phyloP scores from a whole-genome alignment of 1,284 basidiomycete genomes.

The Clitocybe nebularis region DNA sequence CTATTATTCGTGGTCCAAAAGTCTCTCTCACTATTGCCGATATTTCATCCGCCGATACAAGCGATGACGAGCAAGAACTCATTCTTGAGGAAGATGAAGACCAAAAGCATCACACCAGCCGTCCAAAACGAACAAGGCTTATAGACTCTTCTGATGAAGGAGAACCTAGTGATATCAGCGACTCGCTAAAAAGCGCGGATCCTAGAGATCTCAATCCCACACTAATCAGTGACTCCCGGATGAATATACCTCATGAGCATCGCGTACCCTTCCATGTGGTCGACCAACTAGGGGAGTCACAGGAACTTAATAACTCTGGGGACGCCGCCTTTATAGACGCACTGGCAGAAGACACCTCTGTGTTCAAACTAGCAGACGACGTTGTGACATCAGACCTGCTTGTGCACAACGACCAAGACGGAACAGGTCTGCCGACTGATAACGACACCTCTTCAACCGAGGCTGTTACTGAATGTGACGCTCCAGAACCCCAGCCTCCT shows the following conservation, averaged over 20 bases:
- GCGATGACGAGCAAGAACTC: conserved; percentile 21
- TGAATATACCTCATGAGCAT: conserved; percentile 6
- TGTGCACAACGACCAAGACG: too few species aligned
- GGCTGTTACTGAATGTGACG: too few species aligned
- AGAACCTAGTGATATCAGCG: conserved; percentile 20
- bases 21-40: conserved; percentile 25
- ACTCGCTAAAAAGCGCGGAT: too few species aligned
- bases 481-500: too few species aligned
- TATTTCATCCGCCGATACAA: conserved; percentile 18
- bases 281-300: conserved; percentile 25
- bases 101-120: conserved; percentile 12
- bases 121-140: conserved; percentile 6
- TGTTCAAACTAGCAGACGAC: conserved; percentile 16
- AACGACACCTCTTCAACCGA: too few species aligned
- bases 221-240: too few species aligned
- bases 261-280: conserved; percentile 25
- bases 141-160: conserved; percentile 21
- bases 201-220: too few species aligned
- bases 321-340: conserved; percentile 29
- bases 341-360: conserved; percentile 26
- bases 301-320: conserved; percentile 27
- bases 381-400: too few species aligned
- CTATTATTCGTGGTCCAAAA: conserved; percentile 44
- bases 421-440: too few species aligned
- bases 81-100: conserved; percentile 23